Percentiles rank a stretch among this genome's conserved stretches.
These are phyloP conservation scores for Quercus suber DNA, from an alignment of 306 rosid genomes.

Conservation along the genomic window DNA sequence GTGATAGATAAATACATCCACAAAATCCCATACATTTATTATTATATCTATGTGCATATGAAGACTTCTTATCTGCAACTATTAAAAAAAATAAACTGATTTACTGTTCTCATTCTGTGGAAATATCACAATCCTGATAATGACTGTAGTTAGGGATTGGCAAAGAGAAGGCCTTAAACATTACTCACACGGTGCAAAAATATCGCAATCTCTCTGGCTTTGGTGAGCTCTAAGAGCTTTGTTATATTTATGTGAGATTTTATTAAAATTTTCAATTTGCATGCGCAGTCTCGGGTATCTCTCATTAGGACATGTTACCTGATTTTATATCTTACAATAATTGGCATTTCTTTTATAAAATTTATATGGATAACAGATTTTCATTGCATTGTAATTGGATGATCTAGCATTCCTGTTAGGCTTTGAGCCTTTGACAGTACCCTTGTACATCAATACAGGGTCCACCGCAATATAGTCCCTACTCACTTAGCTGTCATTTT, in stretches of 20 bases:
- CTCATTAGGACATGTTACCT: not conserved
- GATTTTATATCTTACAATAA: not conserved
- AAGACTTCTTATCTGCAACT: not conserved
- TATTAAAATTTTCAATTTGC: not conserved
- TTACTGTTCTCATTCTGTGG: not conserved
- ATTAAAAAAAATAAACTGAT: not conserved
- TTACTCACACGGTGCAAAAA: slow-evolving; percentile 49
- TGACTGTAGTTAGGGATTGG: slow-evolving; percentile 57
- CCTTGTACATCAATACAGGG: not conserved
- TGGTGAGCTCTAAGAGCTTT: slow-evolving; percentile 37
- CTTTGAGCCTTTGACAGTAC: not conserved
- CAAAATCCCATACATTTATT: not conserved
- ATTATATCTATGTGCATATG: not conserved
- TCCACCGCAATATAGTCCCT: not conserved
- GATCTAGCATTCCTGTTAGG: not conserved
- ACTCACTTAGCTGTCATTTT: too few relatives aligned
- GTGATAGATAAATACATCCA: not conserved
- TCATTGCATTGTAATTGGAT: not conserved
- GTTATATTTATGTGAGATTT: not conserved
- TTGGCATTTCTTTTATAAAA: not conserved
- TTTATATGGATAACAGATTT: not conserved
- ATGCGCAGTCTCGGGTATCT: not conserved
- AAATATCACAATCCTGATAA: slow-evolving; percentile 4
- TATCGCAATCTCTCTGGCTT: slow-evolving; percentile 67
- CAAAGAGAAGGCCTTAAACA: slow-evolving; percentile 50